phyloP scores from a whole-genome alignment of 495 filamentous ascomycete genomes.

The Penicillium samsonianum region DNA sequence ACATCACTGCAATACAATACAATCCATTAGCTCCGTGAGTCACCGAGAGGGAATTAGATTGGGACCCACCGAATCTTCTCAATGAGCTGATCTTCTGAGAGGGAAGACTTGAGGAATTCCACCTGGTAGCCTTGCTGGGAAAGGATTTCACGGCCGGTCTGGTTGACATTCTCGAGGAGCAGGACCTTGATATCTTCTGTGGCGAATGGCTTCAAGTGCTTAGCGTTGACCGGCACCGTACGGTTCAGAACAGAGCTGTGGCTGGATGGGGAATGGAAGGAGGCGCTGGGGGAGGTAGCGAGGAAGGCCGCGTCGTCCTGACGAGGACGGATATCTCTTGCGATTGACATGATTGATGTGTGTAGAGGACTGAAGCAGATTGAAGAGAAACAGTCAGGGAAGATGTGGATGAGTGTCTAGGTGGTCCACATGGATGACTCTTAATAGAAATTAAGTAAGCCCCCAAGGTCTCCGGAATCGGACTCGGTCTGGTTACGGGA shows the following conservation, averaged over 20 bases:
- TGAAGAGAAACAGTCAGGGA: neutral
- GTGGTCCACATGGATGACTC: slow-evolving; percentile 10
- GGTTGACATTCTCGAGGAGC: slow-evolving; percentile 93
- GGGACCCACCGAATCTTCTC: slow-evolving; percentile 82
- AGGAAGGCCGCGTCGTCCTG: slow-evolving; percentile 42
- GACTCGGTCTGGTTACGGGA: slow-evolving; percentile 8
- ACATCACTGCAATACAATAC: slow-evolving; percentile 64
- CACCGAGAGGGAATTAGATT: slow-evolving; percentile 9
- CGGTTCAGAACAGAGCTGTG: slow-evolving; percentile 39
- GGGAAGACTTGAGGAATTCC: slow-evolving; percentile 81
- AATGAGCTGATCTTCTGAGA: slow-evolving; percentile 91
- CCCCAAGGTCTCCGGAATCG: slow-evolving; percentile 32
- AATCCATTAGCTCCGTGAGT: slow-evolving; percentile 3
- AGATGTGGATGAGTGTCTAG: slow-evolving; percentile 5
- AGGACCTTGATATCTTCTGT: slow-evolving; percentile 95
- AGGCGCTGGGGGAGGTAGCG: slow-evolving; percentile 63
- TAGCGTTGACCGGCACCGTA: slow-evolving; percentile 50
- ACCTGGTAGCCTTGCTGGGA: slow-evolving; percentile 91
- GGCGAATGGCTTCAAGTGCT: slow-evolving; percentile 92
- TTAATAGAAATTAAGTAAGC: slow-evolving; percentile 30
- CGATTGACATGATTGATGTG: slow-evolving; percentile 21
- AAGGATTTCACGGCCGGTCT: slow-evolving; percentile 82
- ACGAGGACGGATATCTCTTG: slow-evolving; percentile 38
- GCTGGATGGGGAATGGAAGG: slow-evolving; percentile 65
- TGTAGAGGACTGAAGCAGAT: neutral